Percentiles rank a stretch among this genome's conserved stretches.
These are phyloP conservation scores for Diaporthe batatas DNA, from an alignment of 2,329 filamentous ascomycete genomes.

Conservation along the genomic window DNA sequence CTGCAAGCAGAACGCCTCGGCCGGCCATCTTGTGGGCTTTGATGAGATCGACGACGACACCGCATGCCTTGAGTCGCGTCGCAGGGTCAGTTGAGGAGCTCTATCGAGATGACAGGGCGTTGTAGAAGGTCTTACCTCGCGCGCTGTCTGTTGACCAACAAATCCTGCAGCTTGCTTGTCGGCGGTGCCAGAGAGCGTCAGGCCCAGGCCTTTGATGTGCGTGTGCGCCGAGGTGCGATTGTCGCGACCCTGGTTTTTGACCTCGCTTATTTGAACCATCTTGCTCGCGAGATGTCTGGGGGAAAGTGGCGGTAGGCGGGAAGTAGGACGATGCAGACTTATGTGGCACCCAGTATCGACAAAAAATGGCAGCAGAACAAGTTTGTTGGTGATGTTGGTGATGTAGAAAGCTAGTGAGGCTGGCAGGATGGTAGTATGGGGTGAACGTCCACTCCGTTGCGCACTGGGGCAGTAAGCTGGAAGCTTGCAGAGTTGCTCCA, in stretches of 20 bases:
- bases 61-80: slow-evolving; percentile 77
- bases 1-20: slow-evolving; percentile 90
- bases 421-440: slow-evolving; percentile 29
- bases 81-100: slow-evolving; percentile 17
- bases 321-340: neutral
- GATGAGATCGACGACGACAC: slow-evolving; percentile 95
- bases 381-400: slow-evolving; percentile 40
- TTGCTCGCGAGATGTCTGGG: slow-evolving; percentile 51
- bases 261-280: slow-evolving; percentile 94
- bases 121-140: slow-evolving; percentile 75
- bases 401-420: slow-evolving; percentile 37
- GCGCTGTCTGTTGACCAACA: slow-evolving; percentile 86
- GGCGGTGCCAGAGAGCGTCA: slow-evolving; percentile 87
- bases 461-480: slow-evolving; percentile 3
- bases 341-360: neutral
- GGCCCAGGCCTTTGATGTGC: slow-evolving; percentile 94
- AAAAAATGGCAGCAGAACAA: neutral
- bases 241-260: slow-evolving; percentile 94
- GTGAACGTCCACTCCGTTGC: slow-evolving; percentile 25
- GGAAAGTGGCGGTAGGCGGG: neutral
- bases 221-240: slow-evolving; percentile 97
- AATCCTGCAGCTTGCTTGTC: slow-evolving; percentile 86
- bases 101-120: slow-evolving; percentile 1
- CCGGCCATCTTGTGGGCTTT: slow-evolving; percentile 98
- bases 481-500: slow-evolving; percentile 24